phyloP scores from a whole-genome alignment of 371 early-diverging fungal species.

The Chytridium lagenaria region DNA sequence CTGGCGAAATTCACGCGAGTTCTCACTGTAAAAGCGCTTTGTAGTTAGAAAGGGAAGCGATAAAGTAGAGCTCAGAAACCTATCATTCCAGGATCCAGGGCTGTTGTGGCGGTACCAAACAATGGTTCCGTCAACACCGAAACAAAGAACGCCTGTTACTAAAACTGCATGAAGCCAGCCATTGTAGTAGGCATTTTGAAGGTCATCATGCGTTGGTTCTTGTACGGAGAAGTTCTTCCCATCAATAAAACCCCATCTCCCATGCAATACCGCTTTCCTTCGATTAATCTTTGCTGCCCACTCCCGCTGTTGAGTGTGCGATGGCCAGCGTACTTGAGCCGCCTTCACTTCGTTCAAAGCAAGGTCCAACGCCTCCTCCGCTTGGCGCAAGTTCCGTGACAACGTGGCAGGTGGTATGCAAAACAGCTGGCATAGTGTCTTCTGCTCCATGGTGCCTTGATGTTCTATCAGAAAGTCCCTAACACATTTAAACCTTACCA shows the following conservation, averaged over 20 bases:
- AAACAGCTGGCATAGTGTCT: conserved; percentile 5
- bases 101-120: no score
- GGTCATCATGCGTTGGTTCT: conserved; percentile 20
- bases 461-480: no score
- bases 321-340: conserved; percentile 21
- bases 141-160: conserved; percentile 17
- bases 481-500: background rate
- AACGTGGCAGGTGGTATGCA: conserved; percentile 21
- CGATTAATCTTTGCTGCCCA: conserved; percentile 15
- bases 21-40: background rate
- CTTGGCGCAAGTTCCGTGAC: background rate
- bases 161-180: no score
- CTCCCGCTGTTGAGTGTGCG: background rate
- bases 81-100: no score
- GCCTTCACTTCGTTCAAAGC: background rate
- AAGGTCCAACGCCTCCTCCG: background rate
- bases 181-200: no score
- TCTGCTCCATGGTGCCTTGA: background rate
- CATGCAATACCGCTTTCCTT: background rate
- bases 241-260: conserved; percentile 19
- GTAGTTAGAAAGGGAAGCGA: no score
- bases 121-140: no score
- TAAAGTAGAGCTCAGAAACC: no score
- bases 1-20: background rate
- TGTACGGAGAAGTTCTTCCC: no score